These are phyloP conservation scores for Lipomyces kockii DNA, from an alignment of 805 yeast genomes.

Conservation along the genomic window DNA sequence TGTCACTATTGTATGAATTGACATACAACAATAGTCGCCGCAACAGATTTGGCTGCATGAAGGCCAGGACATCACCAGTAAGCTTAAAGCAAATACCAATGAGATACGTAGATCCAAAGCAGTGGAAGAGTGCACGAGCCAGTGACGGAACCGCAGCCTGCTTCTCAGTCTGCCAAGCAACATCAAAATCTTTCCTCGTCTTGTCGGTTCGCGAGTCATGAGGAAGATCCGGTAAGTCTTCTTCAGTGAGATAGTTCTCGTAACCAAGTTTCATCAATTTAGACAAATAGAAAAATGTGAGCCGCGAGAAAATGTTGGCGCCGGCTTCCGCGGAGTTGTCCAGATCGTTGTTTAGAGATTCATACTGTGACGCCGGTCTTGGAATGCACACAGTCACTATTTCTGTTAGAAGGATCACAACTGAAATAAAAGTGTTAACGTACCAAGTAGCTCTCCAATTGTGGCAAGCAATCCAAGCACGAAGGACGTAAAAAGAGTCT, in stretches of 20 bases:
- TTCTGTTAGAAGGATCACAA: constrained; percentile 1
- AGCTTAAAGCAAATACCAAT: constrained; percentile 74
- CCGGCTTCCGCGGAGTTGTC: constrained; percentile 47
- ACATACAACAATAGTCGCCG: constrained; percentile 66
- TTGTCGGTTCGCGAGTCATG: constrained; percentile 57
- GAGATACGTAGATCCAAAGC: constrained; percentile 73
- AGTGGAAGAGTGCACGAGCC: constrained; percentile 59
- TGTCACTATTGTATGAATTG: constrained; percentile 48
- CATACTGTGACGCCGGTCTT: constrained; percentile 43
- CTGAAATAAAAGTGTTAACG: neutral
- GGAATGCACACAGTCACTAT: constrained; percentile 41
- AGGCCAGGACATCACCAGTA: constrained; percentile 74
- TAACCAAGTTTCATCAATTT: constrained; percentile 78
- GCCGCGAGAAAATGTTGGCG: constrained; percentile 72
- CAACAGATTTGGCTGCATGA: constrained; percentile 80
- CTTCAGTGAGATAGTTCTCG: constrained; percentile 51
- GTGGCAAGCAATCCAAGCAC: constrained; percentile 15
- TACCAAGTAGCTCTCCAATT: constrained; percentile 17
- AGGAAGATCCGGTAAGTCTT: constrained; percentile 83
- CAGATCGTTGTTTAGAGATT: constrained; percentile 44
- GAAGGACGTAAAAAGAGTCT: constrained; percentile 10
- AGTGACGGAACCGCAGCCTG: constrained; percentile 61
- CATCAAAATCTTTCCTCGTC: constrained; percentile 53
- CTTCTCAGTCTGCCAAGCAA: constrained; percentile 64
- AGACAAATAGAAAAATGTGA: constrained; percentile 91